These are phyloP conservation scores for Forsythia suspensa DNA, from an alignment of 257 asterid species.

Conservation along the genomic window DNA sequence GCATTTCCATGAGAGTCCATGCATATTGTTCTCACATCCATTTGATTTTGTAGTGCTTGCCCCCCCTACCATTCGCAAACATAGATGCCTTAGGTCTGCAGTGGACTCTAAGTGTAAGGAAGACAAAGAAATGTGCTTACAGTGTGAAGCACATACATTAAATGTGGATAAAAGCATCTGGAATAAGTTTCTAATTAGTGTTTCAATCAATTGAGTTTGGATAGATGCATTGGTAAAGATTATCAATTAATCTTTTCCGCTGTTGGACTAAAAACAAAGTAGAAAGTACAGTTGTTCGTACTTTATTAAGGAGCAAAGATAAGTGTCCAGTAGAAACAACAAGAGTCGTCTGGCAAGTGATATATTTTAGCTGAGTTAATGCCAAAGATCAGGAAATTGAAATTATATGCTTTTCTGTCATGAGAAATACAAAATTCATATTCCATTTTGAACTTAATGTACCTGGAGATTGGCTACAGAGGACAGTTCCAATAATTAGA, in stretches of 20 bases:
- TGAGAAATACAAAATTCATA: conserved; percentile 7
- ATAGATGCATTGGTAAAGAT: background rate
- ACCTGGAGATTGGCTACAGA: background rate
- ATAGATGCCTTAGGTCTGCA: background rate
- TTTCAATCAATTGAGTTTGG: background rate
- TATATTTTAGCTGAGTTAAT: conserved; percentile 8
- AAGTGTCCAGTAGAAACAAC: background rate
- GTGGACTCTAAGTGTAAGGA: conserved; percentile 3
- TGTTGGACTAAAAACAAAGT: background rate
- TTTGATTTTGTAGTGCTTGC: background rate
- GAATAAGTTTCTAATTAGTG: background rate
- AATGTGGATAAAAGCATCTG: background rate
- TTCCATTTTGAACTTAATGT: conserved; percentile 1
- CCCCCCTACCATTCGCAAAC: background rate
- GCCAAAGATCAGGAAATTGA: background rate
- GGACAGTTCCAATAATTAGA: background rate
- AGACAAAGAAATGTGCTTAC: background rate
- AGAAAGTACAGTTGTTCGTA: background rate
- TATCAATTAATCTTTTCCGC: background rate
- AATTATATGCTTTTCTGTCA: conserved; percentile 7
- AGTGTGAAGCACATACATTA: background rate
- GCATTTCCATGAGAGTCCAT: background rate
- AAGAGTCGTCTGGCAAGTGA: background rate
- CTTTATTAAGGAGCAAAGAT: background rate
- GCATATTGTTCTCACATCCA: background rate